Conservation (phyloP, 129 eudicot genomes). For the Apium graveolens region DNA sequence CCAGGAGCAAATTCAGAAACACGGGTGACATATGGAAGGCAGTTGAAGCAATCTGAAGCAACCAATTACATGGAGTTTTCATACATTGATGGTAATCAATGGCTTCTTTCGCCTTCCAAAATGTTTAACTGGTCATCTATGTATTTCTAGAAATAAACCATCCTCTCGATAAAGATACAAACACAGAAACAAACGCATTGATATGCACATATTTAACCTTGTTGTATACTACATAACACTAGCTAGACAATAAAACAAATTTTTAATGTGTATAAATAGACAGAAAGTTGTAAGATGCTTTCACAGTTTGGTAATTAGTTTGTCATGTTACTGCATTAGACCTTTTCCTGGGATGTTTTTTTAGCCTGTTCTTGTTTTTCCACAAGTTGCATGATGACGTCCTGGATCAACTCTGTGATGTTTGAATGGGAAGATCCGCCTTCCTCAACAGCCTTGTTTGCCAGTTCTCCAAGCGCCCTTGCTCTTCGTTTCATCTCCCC, state of each 20-base stretch:
- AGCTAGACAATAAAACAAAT: background rate
- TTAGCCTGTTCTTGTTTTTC: background rate
- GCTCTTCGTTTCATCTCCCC: conserved; percentile 31
- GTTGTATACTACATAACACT: background rate
- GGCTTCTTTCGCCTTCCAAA: conserved; percentile 36
- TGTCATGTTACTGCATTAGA: background rate
- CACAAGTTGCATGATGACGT: conserved; percentile 5
- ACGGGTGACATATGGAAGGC: conserved; percentile 53
- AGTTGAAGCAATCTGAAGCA: conserved; percentile 55
- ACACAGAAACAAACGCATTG: background rate
- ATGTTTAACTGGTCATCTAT: background rate
- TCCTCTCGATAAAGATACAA: background rate
- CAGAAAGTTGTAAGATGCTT: background rate
- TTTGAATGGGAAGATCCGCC: conserved; percentile 51
- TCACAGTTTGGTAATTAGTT: too few species aligned
- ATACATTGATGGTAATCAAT: conserved; percentile 53
- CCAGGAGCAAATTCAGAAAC: conserved; percentile 46
- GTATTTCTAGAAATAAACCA: background rate
- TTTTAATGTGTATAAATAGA: background rate
- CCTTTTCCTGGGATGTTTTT: background rate
- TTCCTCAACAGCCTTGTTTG: conserved; percentile 37
- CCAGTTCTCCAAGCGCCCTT: conserved; percentile 26
- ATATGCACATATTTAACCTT: background rate
- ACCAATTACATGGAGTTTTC: conserved; percentile 37
- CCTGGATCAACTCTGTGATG: conserved; percentile 32